A percentile compares a stretch with the other conserved stretches of the same genome.
phyloP scores from a whole-genome alignment of 78 protist species.

The Tieghemostelium lacteum region DNA sequence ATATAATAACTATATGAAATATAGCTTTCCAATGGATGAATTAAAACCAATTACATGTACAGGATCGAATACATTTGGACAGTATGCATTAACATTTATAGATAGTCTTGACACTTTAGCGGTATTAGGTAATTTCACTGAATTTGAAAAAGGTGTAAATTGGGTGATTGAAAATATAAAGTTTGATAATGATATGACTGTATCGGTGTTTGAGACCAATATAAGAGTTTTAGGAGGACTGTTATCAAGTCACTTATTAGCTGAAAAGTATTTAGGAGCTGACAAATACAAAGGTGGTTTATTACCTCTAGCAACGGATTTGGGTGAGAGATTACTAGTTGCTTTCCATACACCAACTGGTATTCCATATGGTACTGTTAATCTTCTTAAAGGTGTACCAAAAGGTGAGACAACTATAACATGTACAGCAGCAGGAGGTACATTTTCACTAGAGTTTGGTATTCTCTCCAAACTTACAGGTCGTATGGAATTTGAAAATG shows the following conservation, averaged over 20 bases:
- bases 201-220: constrained; percentile 96
- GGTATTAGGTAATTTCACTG: constrained; percentile 64
- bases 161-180: constrained; percentile 49
- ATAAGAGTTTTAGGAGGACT: constrained; percentile 96
- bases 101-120: constrained; percentile 80
- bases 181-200: constrained; percentile 87
- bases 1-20: constrained; percentile 71
- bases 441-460: constrained; percentile 91
- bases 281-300: constrained; percentile 70
- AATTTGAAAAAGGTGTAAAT: constrained; percentile 61
- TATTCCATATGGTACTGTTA: constrained; percentile 94
- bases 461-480: constrained; percentile 76
- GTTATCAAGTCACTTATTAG: constrained; percentile 39
- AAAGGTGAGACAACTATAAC: constrained; percentile 86
- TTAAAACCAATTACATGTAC: constrained; percentile 83
- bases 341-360: constrained; percentile 96
- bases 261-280: not conserved
- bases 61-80: constrained; percentile 74
- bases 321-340: constrained; percentile 88
- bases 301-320: constrained; percentile 86
- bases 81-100: constrained; percentile 72
- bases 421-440: constrained; percentile 93
- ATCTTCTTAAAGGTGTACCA: constrained; percentile 90
- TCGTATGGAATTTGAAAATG: constrained; percentile 64
- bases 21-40: constrained; percentile 92